Base-by-base conservation (phyloP, 2,329 filamentous ascomycete genomes). In the Tothia fuscella region DNA sequence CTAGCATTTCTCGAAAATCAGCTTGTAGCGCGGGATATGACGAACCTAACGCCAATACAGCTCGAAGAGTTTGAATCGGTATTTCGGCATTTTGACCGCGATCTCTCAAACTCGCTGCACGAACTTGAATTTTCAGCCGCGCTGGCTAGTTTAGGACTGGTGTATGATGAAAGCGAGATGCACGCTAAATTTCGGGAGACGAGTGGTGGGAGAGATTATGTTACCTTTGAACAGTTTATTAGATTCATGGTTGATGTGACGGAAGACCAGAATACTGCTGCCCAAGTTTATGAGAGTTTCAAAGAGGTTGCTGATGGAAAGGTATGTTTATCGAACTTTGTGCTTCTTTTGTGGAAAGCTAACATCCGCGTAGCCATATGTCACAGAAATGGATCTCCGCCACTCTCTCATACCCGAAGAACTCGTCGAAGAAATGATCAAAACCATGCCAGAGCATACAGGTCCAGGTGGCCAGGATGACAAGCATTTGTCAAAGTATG, bases 191-290 rank as follows among this genome's bases (percentile, higher is more conserved):
- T 95, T 63, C 56, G 82, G 38, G 82, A 89, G 41, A 93, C 88
- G n/a, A 88, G 84, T 48, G 77, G 75, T 28, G 86, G 78, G 26
- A 74, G 69, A 49, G 82, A 80, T 60, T 76, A 82, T 49, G 91
- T 98, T 39, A 91, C 84, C 4, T 98, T 98, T 57, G 91, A 98
- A 66, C 89, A 96, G 62, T 98, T 98, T 57, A 98, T 98, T 59
- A 80, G 85, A 29, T 98, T 98, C 71, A 98, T 98, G 91, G 91
- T 98, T 36, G 86, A 93, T 52, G 91, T 95, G 38, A 98, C 91
- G 10, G 91, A 98, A 63, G 91, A 98, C 57, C 91, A 98, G 65
- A 95, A 98, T 60, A 95, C 88, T 3, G 91, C 91, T 10, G 91
- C 96, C 63, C 91, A 98, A 61, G 91, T 98, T 4, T 96, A 91